Base-by-base conservation (phyloP, 169 alveolate genomes). In the Pseudocohnilembus persalinus region DNA sequence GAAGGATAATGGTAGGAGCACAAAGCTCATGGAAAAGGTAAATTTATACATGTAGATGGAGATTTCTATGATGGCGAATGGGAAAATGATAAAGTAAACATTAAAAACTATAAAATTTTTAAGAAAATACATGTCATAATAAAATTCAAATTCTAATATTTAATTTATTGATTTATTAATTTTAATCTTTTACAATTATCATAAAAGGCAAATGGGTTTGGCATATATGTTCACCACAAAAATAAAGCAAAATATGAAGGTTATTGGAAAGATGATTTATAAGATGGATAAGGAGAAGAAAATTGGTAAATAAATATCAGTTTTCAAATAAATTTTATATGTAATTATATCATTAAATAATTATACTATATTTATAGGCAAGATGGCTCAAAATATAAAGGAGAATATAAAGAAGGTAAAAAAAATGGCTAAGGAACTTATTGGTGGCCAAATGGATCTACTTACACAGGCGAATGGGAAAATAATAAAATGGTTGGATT, bases 171-270 rank as follows among this genome's bases (percentile, higher is more conserved):
- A n/a, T n/a, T n/a, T n/a, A n/a, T n/a, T n/a, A n/a, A n/a, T n/a
- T n/a, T 49, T 11, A 49, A 49, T 11, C 20, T 49, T 11, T 49
- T 49, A 49, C 4, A 49, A 49, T 11, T 49, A 49, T 20, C 68
- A 49, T 49, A 11, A 84, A 92, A 92, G 74, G 94, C 96, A 1
- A 92, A 92, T 83, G 95, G 95, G 6, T 78, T 83, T 73, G 95
- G 95, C 11, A 84, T 82, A 4, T 92, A 92, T 76, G 90, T 85
- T 24, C 95, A 92, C 77, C 95, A 92, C 76, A 83, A 77, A 29
- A 90, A 90, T 79, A 94, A 93, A 26, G 96, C 94, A 1, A 93
- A 85, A 73, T 93, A 91, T 77, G 94, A 93, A 83, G 97, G 97
- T 15, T 83, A 93, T 28, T 83, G 97, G 95, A 81, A 85, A 73